Evolutionary conservation across 163 green algal species (phyloP).

Genomic region (Scenedesmus sp.): DNA sequence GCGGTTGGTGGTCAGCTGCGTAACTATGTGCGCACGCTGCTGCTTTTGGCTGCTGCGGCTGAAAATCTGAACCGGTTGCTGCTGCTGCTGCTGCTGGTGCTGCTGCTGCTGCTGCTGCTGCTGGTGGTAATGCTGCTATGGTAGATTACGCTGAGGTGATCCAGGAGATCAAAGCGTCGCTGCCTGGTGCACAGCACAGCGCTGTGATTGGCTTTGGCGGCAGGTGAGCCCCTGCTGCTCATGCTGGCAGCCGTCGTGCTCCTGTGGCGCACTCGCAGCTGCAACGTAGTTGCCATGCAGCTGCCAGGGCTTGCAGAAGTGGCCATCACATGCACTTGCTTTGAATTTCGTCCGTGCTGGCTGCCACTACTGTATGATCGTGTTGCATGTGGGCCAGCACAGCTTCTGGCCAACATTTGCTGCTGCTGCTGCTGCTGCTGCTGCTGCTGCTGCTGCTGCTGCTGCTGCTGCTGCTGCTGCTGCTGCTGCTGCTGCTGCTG

Average conservation of each 20-base stretch:
- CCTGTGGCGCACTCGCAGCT: no score
- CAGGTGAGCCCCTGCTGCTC: conserved; percentile 42
- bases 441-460: no score
- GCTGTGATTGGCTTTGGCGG: conserved; percentile 93
- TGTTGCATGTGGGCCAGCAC: no score
- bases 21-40: no score
- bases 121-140: neutral
- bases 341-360: no score
- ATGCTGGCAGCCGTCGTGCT: neutral
- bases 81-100: neutral
- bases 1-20: no score
- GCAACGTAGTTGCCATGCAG: no score
- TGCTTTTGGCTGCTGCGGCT: neutral
- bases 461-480: neutral
- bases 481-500: neutral
- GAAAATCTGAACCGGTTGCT: neutral
- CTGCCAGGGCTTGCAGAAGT: no score
- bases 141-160: conserved; percentile 92
- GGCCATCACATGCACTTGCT: no score
- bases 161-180: conserved; percentile 72
- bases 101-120: neutral
- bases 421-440: no score
- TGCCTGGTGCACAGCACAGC: conserved; percentile 64
- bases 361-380: no score
- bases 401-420: no score